Percentiles rank a stretch among this genome's conserved stretches.
phyloP scores from a whole-genome alignment of 2,329 filamentous ascomycete species.

The Coleophoma cylindrospora region DNA sequence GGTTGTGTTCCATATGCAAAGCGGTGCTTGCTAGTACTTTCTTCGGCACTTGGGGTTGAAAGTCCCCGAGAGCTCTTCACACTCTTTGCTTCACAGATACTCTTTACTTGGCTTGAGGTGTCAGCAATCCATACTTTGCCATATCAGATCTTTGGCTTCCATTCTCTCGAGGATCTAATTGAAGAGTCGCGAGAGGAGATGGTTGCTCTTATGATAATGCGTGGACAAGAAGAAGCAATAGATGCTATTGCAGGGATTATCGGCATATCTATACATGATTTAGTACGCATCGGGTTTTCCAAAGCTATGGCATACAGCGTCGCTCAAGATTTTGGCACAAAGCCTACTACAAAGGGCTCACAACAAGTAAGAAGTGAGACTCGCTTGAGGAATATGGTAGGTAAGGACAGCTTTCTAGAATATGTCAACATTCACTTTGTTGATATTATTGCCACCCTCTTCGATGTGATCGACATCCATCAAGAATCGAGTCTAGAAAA shows the following conservation, averaged over 20 bases:
- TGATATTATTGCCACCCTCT: constrained; percentile 70
- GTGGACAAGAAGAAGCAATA: constrained; percentile 61
- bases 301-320: constrained; percentile 81
- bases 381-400: constrained; percentile 64
- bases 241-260: constrained; percentile 55
- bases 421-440: constrained; percentile 67
- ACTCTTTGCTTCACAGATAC: constrained; percentile 80
- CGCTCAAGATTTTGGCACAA: constrained; percentile 61
- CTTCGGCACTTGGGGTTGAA: constrained; percentile 57
- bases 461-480: constrained; percentile 54
- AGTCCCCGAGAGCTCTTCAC: constrained; percentile 69
- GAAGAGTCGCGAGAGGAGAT: constrained; percentile 70
- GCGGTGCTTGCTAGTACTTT: constrained; percentile 63
- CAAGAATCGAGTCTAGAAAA: constrained; percentile 71
- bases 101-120: constrained; percentile 82
- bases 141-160: constrained; percentile 79
- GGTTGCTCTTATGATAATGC: constrained; percentile 77
- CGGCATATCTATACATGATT: constrained; percentile 43
- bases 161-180: constrained; percentile 63
- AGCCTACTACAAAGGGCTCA: constrained; percentile 34
- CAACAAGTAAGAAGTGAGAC: constrained; percentile 53
- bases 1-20: constrained; percentile 65
- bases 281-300: constrained; percentile 67
- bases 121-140: constrained; percentile 69
- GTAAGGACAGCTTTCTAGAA: constrained; percentile 57